Evolutionary conservation across 805 yeast species (phyloP).

Genomic region (Starmerella cellae): DNA sequence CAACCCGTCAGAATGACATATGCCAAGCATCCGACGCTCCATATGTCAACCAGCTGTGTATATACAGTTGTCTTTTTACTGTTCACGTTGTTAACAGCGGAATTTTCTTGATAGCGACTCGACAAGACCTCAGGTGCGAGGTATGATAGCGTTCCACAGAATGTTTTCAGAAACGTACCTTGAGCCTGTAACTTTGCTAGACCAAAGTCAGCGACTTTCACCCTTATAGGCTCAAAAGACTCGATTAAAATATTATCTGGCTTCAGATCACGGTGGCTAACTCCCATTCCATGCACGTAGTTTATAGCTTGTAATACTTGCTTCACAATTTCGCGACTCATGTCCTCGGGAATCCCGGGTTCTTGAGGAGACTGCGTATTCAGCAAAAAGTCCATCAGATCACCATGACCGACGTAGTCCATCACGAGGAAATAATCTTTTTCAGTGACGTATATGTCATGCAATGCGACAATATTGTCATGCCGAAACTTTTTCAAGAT

Average conservation of each 20-base stretch:
- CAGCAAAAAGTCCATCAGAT: conserved; percentile 60
- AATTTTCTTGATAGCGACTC: conserved; percentile 22
- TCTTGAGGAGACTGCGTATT: conserved; percentile 8
- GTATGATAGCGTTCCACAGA: conserved; percentile 94
- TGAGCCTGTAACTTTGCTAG: conserved; percentile 79
- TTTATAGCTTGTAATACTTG: conserved; percentile 75
- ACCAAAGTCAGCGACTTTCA: conserved; percentile 95
- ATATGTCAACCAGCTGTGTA: conserved; percentile 84
- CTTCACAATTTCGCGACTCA: conserved; percentile 70
- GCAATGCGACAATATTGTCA: conserved; percentile 69
- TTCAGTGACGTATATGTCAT: conserved; percentile 74
- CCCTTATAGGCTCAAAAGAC: conserved; percentile 76
- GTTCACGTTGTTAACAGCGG: not conserved
- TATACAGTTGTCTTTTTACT: conserved; percentile 29
- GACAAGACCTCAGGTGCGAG: conserved; percentile 85
- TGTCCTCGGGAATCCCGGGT: conserved; percentile 62
- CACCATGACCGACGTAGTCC: conserved; percentile 96
- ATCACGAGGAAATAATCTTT: conserved; percentile 75
- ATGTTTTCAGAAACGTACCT: conserved; percentile 81
- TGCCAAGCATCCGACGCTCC: conserved; percentile 92
- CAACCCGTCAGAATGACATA: conserved; percentile 88
- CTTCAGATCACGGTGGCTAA: conserved; percentile 90
- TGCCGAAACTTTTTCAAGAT: conserved; percentile 68
- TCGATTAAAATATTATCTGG: conserved; percentile 91
- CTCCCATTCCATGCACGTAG: conserved; percentile 79